Evolutionary conservation across 2,329 filamentous ascomycete species (phyloP).

Genomic region (Elsinoe fawcettii): DNA sequence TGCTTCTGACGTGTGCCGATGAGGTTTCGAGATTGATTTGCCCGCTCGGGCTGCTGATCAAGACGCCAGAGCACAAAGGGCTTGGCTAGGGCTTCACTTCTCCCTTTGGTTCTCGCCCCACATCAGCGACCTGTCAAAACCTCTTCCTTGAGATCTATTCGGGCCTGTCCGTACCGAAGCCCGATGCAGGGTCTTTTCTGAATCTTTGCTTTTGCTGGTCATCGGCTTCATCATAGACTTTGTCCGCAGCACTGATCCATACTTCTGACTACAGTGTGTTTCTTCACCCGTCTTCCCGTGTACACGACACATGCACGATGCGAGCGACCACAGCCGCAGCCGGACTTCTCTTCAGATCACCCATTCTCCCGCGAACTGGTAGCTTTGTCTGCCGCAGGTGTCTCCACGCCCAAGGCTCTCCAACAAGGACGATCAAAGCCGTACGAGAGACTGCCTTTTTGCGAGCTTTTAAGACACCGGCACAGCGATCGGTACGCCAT

Average conservation of each 20-base stretch:
- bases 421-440: slow-evolving; percentile 21
- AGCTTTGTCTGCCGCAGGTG: slow-evolving; percentile 28
- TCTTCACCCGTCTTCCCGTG: neutral
- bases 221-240: slow-evolving; percentile 12
- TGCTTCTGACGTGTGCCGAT: slow-evolving; percentile 11
- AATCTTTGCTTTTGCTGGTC: slow-evolving; percentile 10
- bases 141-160: neutral
- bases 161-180: neutral
- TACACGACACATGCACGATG: slow-evolving; percentile 2
- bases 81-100: neutral
- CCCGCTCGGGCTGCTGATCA: neutral
- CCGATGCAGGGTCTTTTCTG: slow-evolving; percentile 1
- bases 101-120: neutral
- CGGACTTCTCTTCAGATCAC: slow-evolving; percentile 10
- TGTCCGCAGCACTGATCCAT: neutral
- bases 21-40: neutral
- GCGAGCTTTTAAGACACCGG: slow-evolving; percentile 26
- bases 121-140: slow-evolving; percentile 6
- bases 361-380: neutral
- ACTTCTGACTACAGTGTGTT: neutral
- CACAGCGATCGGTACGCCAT: slow-evolving; percentile 20
- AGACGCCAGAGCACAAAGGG: too few relatives aligned
- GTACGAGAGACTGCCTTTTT: slow-evolving; percentile 29
- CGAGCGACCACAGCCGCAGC: slow-evolving; percentile 17
- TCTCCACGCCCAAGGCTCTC: slow-evolving; percentile 25